Conservation (phyloP, 306 rosid species). For the Dryas alaskensis region DNA sequence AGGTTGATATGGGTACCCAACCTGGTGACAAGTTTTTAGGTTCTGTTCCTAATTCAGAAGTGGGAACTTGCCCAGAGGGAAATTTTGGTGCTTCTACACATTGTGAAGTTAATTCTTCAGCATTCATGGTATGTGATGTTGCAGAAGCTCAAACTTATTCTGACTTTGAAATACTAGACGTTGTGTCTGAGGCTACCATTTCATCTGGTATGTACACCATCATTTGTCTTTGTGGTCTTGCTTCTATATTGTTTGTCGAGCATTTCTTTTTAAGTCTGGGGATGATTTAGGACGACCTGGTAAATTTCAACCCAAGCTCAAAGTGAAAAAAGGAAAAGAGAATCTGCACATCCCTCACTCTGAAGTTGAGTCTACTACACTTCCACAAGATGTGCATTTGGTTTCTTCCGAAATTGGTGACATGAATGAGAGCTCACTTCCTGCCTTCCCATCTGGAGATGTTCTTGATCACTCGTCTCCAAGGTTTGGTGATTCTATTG, state of each 20-base stretch:
- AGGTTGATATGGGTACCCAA: neutral
- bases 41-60: too few species aligned
- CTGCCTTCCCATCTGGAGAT: slow-evolving; percentile 28
- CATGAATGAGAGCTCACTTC: slow-evolving; percentile 28
- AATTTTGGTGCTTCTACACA: slow-evolving; percentile 31
- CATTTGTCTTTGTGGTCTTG: slow-evolving; percentile 6
- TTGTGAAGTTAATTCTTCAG: slow-evolving; percentile 17
- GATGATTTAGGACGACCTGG: slow-evolving; percentile 30
- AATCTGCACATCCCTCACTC: slow-evolving; percentile 22
- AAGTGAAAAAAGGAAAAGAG: slow-evolving; percentile 24
- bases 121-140: slow-evolving; percentile 29
- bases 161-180: slow-evolving; percentile 15
- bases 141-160: slow-evolving; percentile 34
- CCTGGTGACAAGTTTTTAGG: too few species aligned
- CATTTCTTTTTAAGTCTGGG: neutral
- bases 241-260: slow-evolving; percentile 1
- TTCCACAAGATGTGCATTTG: slow-evolving; percentile 24
- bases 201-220: slow-evolving; percentile 29
- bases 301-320: slow-evolving; percentile 42
- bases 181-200: slow-evolving; percentile 16
- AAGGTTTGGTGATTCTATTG: slow-evolving; percentile 27
- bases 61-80: slow-evolving; percentile 13
- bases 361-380: slow-evolving; percentile 28
- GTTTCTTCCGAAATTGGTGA: slow-evolving; percentile 16
- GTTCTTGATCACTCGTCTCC: slow-evolving; percentile 39